A percentile compares a stretch with the other conserved stretches of the same genome.
These are phyloP conservation scores for Glebionis coronaria DNA, from an alignment of 129 eudicot species.

Conservation along the genomic window DNA sequence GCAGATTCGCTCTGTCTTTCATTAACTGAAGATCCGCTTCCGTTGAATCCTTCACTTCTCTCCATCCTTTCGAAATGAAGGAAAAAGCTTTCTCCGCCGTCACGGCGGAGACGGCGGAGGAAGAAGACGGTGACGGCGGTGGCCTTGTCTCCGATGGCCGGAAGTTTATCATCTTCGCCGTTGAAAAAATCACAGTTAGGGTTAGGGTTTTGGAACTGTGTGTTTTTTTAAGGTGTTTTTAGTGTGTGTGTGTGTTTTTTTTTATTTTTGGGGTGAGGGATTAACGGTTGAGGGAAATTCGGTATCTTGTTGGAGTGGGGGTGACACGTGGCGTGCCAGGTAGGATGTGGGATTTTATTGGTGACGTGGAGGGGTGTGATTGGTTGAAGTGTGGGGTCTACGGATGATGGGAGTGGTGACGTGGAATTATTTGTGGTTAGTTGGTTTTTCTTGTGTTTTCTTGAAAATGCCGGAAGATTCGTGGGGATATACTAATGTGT, in stretches of 20 bases:
- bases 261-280: constrained; percentile 20
- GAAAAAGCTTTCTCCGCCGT: constrained; percentile 88
- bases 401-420: constrained; percentile 24
- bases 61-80: constrained; percentile 84
- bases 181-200: constrained; percentile 5
- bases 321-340: constrained; percentile 18
- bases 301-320: constrained; percentile 16
- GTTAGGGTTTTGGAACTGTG: constrained; percentile 12
- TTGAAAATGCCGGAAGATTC: constrained; percentile 34
- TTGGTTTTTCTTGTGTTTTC: background rate
- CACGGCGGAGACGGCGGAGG: constrained; percentile 35
- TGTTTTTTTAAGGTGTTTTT: constrained; percentile 8
- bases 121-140: constrained; percentile 27
- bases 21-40: constrained; percentile 83
- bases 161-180: constrained; percentile 40
- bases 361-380: constrained; percentile 12
- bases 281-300: constrained; percentile 43
- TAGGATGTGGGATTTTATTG: constrained; percentile 23
- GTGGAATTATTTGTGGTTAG: constrained; percentile 19
- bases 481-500: constrained; percentile 24
- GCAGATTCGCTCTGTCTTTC: constrained; percentile 76
- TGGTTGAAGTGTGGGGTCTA: background rate
- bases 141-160: constrained; percentile 42
- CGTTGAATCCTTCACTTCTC: constrained; percentile 78
- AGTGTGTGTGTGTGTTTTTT: too few relatives aligned